A percentile compares a stretch with the other conserved stretches of the same genome.
Conservation (phyloP, 1,284 basidiomycete species). For the Kalmanozyma brasiliensis region DNA sequence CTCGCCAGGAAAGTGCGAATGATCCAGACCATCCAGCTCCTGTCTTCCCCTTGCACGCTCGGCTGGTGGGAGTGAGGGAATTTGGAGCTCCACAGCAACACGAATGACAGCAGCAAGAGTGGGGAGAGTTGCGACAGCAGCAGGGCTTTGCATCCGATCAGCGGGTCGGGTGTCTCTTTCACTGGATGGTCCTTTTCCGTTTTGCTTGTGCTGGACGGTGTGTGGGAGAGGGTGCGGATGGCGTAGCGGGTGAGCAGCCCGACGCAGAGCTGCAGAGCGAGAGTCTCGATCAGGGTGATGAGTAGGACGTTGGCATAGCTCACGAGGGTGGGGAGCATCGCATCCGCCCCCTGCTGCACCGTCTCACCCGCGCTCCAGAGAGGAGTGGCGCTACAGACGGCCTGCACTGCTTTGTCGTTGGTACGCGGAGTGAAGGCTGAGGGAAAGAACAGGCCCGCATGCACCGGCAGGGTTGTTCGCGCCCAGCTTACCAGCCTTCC, state of each 20-base stretch:
- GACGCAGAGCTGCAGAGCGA: slow-evolving; percentile 17
- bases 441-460: slow-evolving; percentile 36
- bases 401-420: not conserved
- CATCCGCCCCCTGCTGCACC: not conserved
- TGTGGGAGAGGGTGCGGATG: not conserved
- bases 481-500: not conserved
- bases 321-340: slow-evolving; percentile 20
- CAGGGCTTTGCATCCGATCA: slow-evolving; percentile 79
- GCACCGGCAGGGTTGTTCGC: slow-evolving; percentile 7
- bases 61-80: slow-evolving; percentile 24
- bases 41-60: not conserved
- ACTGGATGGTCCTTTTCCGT: no score
- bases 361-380: not conserved
- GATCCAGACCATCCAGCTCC: slow-evolving; percentile 67
- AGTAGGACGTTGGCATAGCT: slow-evolving; percentile 29
- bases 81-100: slow-evolving; percentile 80
- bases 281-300: slow-evolving; percentile 23
- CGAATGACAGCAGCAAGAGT: slow-evolving; percentile 81
- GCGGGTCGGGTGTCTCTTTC: slow-evolving; percentile 2
- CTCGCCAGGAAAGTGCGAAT: slow-evolving; percentile 58
- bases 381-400: slow-evolving; percentile 14
- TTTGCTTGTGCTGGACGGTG: not conserved
- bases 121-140: slow-evolving; percentile 89
- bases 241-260: slow-evolving; percentile 1
- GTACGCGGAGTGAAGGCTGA: slow-evolving; percentile 9